Evolutionary conservation across 495 filamentous ascomycete genomes (phyloP).

Genomic region (Saxophila tyrrhenica): DNA sequence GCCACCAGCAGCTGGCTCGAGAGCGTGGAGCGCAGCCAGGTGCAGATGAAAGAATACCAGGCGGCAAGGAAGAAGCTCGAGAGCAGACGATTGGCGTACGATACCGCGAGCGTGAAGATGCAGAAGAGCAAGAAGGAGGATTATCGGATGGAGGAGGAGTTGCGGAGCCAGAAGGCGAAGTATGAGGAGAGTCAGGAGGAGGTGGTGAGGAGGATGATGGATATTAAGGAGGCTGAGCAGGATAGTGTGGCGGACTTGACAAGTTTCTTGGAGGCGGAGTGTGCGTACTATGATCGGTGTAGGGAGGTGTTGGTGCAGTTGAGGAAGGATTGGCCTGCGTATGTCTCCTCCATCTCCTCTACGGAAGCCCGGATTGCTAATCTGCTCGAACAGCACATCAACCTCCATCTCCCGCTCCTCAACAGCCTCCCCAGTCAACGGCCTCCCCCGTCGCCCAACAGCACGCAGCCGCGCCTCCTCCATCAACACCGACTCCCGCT

Average conservation of each 20-base stretch:
- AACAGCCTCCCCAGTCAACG: constrained; percentile 18
- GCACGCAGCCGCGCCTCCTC: constrained; percentile 52
- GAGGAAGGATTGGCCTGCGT: constrained; percentile 55
- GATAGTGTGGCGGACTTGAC: constrained; percentile 75
- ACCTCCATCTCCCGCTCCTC: constrained; percentile 3
- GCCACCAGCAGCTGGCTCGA: constrained; percentile 86
- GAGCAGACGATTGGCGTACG: constrained; percentile 77
- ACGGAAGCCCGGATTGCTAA: not conserved
- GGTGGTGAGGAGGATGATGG: constrained; percentile 85
- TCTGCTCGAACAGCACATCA: constrained; percentile 6
- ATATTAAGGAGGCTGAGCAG: constrained; percentile 83
- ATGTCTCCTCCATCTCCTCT: not conserved
- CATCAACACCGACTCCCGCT: constrained; percentile 43
- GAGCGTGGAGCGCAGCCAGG: constrained; percentile 74
- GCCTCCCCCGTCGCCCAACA: constrained; percentile 34
- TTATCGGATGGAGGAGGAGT: constrained; percentile 85
- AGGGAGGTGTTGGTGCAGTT: constrained; percentile 60
- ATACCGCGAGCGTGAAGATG: constrained; percentile 82
- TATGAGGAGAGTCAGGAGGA: constrained; percentile 95
- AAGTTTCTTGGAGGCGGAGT: constrained; percentile 76
- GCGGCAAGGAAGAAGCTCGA: constrained; percentile 93
- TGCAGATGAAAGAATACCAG: constrained; percentile 98
- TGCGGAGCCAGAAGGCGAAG: constrained; percentile 83
- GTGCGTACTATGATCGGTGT: constrained; percentile 84
- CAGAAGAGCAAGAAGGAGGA: constrained; percentile 91